Conservation (phyloP, 75 land plant species). For the Pinus taeda region DNA sequence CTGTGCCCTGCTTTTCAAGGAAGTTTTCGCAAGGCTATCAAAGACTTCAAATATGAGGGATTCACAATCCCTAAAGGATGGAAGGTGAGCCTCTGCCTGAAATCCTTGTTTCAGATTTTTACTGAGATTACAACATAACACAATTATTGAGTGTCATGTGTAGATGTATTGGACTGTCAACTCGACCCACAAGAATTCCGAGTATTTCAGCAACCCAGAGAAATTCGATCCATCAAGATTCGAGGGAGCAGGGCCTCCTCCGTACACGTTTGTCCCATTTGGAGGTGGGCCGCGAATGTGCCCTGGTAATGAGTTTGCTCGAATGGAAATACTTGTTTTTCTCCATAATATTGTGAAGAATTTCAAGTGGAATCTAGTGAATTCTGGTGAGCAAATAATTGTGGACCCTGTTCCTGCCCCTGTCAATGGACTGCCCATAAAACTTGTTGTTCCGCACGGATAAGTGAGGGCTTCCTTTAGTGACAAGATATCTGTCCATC, state of each 20-base stretch:
- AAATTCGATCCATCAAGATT: conserved; percentile 54
- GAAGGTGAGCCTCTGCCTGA: conserved; percentile 26
- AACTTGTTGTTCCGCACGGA: not conserved
- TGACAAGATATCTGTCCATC: too few relatives aligned
- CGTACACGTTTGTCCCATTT: conserved; percentile 45
- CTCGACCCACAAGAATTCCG: conserved; percentile 26
- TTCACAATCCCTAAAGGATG: conserved; percentile 62
- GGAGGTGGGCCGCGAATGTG: conserved; percentile 55
- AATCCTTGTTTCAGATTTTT: not conserved
- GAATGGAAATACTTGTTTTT: conserved; percentile 27
- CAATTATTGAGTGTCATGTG: not conserved
- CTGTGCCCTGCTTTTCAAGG: conserved; percentile 40
- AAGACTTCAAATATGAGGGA: conserved; percentile 48
- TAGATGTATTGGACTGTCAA: conserved; percentile 30
- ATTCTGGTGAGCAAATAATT: conserved; percentile 16
- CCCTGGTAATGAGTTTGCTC: conserved; percentile 44
- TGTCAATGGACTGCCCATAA: conserved; percentile 30
- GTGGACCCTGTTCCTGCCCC: conserved; percentile 26
- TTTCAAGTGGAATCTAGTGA: conserved; percentile 22
- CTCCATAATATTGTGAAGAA: conserved; percentile 30
- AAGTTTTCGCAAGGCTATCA: conserved; percentile 28
- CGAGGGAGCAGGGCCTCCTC: conserved; percentile 29
- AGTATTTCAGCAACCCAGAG: conserved; percentile 35
- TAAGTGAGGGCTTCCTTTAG: too few relatives aligned
- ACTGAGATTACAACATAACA: not conserved